Base-by-base conservation (phyloP, 2,329 filamentous ascomycete genomes). In the Polychaeton citri region DNA sequence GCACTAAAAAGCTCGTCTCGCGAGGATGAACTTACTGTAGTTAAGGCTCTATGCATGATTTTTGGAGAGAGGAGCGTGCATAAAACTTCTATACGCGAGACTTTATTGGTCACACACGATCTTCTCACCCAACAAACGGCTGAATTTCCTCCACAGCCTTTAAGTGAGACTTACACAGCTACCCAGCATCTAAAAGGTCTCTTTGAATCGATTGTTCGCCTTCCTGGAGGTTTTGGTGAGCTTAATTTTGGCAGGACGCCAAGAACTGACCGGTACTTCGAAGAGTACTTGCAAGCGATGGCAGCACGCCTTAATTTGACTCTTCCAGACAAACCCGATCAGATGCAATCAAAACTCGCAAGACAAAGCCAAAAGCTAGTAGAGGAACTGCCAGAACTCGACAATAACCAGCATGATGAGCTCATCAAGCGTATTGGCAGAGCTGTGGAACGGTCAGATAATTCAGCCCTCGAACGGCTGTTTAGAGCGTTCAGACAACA, bases 391-490 rank as follows among this genome's bases (percentile, higher is more conserved):
- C n/a, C n/a, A n/a, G n/a, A n/a, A n/a, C n/a, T n/a, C n/a, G n/a
- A n/a, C n/a, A n/a, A n/a, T n/a, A n/a, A n/a, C n/a, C n/a, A 17
- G 24, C 24, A 28, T 5, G 24, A 28, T 28, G 24, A 28, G 12
- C 15, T 28, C 5, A 12, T 12, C 4, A 32, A 37, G 15, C 12
- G 18, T 10, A 19, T 40, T 12, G 35, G 31, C 3, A 37, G 32
- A 16, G 38, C 35, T 12, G 13, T 38, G 31, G 38, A 40, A 31
- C 7, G 15, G 17, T 12, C 21, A 15, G 26, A 38, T 19, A n/a
- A 17, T 10, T n/a, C 31, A 4, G 6, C 9, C 1, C 6, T 35
- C 8, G 30, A 34, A 6, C 5, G n/a, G 13, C 6, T 38, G 6
- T 40, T 32, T 31, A 32, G 10, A 32, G 10, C 13, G 9, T 16